Conservation (phyloP, 352 stramenopile species). For the Salisapilia sapeloensis region DNA sequence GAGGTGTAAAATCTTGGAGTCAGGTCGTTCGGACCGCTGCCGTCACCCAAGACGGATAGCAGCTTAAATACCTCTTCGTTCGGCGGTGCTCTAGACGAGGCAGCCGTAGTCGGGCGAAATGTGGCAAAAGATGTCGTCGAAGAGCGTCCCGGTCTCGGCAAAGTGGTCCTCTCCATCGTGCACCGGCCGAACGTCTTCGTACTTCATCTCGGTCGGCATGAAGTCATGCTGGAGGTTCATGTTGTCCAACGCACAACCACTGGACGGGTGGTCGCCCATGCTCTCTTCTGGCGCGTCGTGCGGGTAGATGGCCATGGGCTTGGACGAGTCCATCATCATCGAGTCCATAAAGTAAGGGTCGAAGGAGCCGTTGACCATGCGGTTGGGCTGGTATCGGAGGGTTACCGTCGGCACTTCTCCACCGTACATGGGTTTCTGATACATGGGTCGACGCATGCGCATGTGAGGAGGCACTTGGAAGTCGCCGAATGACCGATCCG, state of each 20-base stretch:
- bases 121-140: constrained; percentile 62
- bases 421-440: not conserved
- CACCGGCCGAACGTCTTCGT: constrained; percentile 27
- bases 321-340: not conserved
- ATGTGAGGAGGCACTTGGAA: constrained; percentile 25
- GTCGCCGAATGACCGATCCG: constrained; percentile 20
- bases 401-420: not conserved
- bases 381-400: not conserved
- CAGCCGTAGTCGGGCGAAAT: constrained; percentile 61
- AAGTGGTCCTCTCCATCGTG: constrained; percentile 29
- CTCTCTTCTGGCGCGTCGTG: constrained; percentile 7
- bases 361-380: constrained; percentile 5
- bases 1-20: too few relatives aligned
- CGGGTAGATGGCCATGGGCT: constrained; percentile 1
- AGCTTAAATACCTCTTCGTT: too few relatives aligned
- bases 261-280: constrained; percentile 6
- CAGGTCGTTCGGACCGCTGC: too few relatives aligned
- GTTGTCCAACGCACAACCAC: constrained; percentile 8
- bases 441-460: too few relatives aligned
- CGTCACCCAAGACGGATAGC: too few relatives aligned
- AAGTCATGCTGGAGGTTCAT: constrained; percentile 10
- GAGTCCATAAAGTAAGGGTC: constrained; percentile 14
- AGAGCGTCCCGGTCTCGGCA: constrained; percentile 42
- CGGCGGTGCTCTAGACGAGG: constrained; percentile 28
- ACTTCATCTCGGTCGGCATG: constrained; percentile 23